phyloP scores from a whole-genome alignment of 2,329 filamentous ascomycete species.

The Chrysoporthe cubensis region DNA sequence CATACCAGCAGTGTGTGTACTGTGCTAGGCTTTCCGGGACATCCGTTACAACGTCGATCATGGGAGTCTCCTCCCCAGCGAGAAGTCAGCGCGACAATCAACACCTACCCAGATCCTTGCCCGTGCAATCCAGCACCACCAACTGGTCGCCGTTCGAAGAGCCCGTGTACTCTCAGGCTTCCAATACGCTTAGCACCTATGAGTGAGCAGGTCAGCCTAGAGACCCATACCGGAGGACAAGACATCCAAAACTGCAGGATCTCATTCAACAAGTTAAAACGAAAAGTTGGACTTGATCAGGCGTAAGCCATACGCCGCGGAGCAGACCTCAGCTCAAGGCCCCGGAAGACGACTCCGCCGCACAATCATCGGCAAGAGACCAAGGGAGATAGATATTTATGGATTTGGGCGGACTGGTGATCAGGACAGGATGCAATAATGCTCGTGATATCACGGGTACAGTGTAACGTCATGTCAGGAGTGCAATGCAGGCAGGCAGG shows the following conservation, averaged over 20 bases:
- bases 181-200: neutral
- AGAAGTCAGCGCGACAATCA: neutral
- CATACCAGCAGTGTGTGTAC: too few relatives aligned
- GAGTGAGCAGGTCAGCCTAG: slow-evolving; percentile 4
- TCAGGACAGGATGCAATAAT: neutral
- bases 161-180: neutral
- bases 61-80: too few relatives aligned
- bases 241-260: neutral
- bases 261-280: neutral
- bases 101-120: neutral
- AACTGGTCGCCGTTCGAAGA: neutral
- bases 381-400: neutral
- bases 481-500: slow-evolving; percentile 10
- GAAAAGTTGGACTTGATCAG: neutral
- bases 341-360: neutral
- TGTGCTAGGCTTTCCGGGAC: neutral
- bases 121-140: neutral
- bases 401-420: neutral
- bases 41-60: neutral
- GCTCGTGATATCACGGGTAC: slow-evolving; percentile 8
- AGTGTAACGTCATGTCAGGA: slow-evolving; percentile 7
- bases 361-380: neutral
- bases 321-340: slow-evolving; percentile 9
- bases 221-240: neutral
- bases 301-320: neutral